These are phyloP conservation scores for Vanrija sp. DNA, from an alignment of 1,284 basidiomycete species.

Conservation along the genomic window DNA sequence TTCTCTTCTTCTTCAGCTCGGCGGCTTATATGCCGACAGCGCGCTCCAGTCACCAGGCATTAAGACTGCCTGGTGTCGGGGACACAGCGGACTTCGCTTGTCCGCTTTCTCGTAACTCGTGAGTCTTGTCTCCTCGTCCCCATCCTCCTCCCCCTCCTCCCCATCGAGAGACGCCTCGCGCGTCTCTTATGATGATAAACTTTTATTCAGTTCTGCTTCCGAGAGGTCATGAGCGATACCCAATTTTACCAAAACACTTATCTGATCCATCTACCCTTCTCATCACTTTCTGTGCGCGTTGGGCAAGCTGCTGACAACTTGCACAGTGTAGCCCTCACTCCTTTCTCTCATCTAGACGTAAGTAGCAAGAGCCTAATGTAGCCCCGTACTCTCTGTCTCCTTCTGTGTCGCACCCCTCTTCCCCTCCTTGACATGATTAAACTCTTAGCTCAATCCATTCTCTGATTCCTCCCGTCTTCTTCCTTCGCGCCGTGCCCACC, in stretches of 20 bases:
- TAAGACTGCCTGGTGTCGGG: conserved; percentile 12
- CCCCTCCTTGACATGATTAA: conserved; percentile 40
- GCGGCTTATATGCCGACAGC: conserved; percentile 5
- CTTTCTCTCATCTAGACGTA: background rate
- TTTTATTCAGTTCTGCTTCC: conserved; percentile 49
- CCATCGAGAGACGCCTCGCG: background rate
- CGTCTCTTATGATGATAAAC: conserved; percentile 35
- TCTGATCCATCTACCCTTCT: conserved; percentile 12
- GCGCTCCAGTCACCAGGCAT: conserved; percentile 7
- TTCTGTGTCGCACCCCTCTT: background rate
- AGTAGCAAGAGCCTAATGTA: too few species aligned
- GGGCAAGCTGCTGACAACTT: conserved; percentile 1
- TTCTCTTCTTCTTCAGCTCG: background rate
- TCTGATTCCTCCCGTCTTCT: conserved; percentile 33
- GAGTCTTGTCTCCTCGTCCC: conserved; percentile 6
- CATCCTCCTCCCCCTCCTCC: conserved; percentile 2
- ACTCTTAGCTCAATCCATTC: conserved; percentile 51
- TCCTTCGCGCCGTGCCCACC: conserved; percentile 1
- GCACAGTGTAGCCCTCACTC: conserved; percentile 2
- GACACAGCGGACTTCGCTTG: background rate
- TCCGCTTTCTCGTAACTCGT: background rate
- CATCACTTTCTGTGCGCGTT: background rate
- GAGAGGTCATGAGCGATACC: conserved; percentile 47
- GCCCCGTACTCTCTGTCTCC: background rate
- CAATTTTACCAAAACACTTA: conserved; percentile 41